Conservation (phyloP, 2,329 filamentous ascomycete genomes). For the Fusarium buharicum region DNA sequence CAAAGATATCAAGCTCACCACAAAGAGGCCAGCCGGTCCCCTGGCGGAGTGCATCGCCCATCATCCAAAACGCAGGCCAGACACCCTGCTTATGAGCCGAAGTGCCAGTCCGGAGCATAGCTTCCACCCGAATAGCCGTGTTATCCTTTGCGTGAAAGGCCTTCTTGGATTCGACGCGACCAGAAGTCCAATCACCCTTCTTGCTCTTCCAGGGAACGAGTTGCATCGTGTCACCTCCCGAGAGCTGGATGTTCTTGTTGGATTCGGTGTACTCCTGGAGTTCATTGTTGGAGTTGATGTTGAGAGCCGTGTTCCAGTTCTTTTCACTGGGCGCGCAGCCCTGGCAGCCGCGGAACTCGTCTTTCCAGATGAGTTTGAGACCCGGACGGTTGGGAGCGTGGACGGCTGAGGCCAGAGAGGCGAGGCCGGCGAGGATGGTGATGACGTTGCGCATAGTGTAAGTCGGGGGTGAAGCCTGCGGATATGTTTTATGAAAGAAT, state of each 20-base stretch:
- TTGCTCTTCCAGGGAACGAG: constrained; percentile 58
- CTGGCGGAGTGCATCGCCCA: constrained; percentile 58
- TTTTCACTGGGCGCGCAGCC: constrained; percentile 51
- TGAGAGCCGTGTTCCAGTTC: constrained; percentile 59
- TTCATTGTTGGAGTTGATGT: constrained; percentile 62
- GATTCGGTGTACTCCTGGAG: constrained; percentile 59
- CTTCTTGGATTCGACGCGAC: constrained; percentile 60
- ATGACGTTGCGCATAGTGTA: constrained; percentile 44
- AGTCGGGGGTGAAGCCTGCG: constrained; percentile 24
- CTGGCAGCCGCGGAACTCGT: constrained; percentile 56
- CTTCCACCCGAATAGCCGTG: constrained; percentile 56
- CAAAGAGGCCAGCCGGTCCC: constrained; percentile 60
- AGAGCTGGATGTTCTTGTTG: constrained; percentile 60
- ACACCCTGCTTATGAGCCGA: constrained; percentile 57
- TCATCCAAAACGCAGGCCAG: constrained; percentile 66
- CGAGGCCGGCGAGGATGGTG: constrained; percentile 33
- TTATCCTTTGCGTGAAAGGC: constrained; percentile 57
- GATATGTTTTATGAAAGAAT: not conserved
- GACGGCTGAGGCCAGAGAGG: constrained; percentile 49
- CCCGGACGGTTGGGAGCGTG: constrained; percentile 53
- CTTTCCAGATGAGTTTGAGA: constrained; percentile 58
- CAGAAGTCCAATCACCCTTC: constrained; percentile 59
- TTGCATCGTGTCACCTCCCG: constrained; percentile 62
- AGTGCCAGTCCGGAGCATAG: constrained; percentile 57
- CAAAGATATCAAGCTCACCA: constrained; percentile 63